Percentiles rank a stretch among this genome's conserved stretches.
Evolutionary conservation across 352 stramenopile genomes (phyloP).

Genomic region (Thalassiosira delicatula): DNA sequence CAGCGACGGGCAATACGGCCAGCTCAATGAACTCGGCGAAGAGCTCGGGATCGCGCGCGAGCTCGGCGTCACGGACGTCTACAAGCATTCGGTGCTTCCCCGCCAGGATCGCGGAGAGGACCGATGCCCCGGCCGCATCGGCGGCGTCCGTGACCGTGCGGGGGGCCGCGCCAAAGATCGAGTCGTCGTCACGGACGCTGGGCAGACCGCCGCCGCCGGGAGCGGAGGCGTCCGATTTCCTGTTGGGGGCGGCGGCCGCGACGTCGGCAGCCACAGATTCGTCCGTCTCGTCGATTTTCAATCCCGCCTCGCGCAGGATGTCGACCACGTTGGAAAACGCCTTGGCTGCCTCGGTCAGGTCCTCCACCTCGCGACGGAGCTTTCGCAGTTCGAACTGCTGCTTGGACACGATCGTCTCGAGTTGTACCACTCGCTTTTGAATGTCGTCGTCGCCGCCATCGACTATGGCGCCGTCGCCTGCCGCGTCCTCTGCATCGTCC

Average conservation of each 20-base stretch:
- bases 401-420: slow-evolving; percentile 77
- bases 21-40: slow-evolving; percentile 85
- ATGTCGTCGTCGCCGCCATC: slow-evolving; percentile 38
- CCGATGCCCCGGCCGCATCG: slow-evolving; percentile 78
- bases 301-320: slow-evolving; percentile 71
- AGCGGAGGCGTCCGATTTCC: slow-evolving; percentile 29
- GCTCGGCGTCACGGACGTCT: slow-evolving; percentile 83
- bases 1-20: slow-evolving; percentile 80
- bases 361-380: slow-evolving; percentile 68
- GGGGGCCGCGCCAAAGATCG: slow-evolving; percentile 84
- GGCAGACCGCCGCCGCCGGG: slow-evolving; percentile 19
- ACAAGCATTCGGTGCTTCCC: slow-evolving; percentile 85
- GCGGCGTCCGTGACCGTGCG: slow-evolving; percentile 81
- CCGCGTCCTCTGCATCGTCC: slow-evolving; percentile 4
- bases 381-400: slow-evolving; percentile 80
- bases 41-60: slow-evolving; percentile 76
- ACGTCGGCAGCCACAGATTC: slow-evolving; percentile 21
- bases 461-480: neutral
- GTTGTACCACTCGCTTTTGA: slow-evolving; percentile 63
- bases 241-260: too few species aligned
- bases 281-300: slow-evolving; percentile 65
- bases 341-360: slow-evolving; percentile 58
- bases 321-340: slow-evolving; percentile 75
- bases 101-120: slow-evolving; percentile 77
- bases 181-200: slow-evolving; percentile 74